Percentiles rank a stretch among this genome's conserved stretches.
Evolutionary conservation across 1,284 basidiomycete genomes (phyloP).

Genomic region (Jaminaea rosea): DNA sequence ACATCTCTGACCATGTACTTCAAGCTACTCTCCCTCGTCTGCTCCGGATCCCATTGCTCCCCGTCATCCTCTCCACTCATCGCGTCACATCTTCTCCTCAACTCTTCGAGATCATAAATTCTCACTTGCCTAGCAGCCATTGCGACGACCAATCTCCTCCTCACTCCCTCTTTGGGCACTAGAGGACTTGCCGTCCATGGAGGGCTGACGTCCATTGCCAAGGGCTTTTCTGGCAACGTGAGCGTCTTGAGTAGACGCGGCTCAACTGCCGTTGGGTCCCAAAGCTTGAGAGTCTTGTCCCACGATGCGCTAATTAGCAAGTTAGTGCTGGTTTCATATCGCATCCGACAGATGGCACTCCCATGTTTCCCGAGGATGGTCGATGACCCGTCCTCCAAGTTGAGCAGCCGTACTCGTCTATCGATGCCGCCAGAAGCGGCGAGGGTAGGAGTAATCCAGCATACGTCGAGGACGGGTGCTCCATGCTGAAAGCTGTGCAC

Average conservation of each 20-base stretch:
- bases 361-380: constrained; percentile 39
- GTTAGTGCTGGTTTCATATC: constrained; percentile 18
- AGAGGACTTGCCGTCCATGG: constrained; percentile 5
- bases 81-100: constrained; percentile 15
- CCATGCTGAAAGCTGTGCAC: constrained; percentile 34
- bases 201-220: constrained; percentile 37
- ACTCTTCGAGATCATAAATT: constrained; percentile 28
- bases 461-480: constrained; percentile 41
- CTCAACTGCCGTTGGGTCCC: constrained; percentile 13
- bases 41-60: constrained; percentile 45
- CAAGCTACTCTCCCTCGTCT: constrained; percentile 78
- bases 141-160: constrained; percentile 23
- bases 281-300: constrained; percentile 31
- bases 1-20: constrained; percentile 90
- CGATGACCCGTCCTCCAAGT: constrained; percentile 24
- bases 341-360: constrained; percentile 22
- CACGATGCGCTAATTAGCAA: constrained; percentile 24
- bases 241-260: constrained; percentile 17
- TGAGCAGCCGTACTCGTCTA: constrained; percentile 32
- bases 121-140: constrained; percentile 31
- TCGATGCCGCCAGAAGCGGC: constrained; percentile 38
- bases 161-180: neutral
- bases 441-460: constrained; percentile 24
- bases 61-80: constrained; percentile 8
- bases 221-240: constrained; percentile 30